Base-by-base conservation (phyloP, 768 basidiomycete genomes). In the Trametes gibbosa region DNA sequence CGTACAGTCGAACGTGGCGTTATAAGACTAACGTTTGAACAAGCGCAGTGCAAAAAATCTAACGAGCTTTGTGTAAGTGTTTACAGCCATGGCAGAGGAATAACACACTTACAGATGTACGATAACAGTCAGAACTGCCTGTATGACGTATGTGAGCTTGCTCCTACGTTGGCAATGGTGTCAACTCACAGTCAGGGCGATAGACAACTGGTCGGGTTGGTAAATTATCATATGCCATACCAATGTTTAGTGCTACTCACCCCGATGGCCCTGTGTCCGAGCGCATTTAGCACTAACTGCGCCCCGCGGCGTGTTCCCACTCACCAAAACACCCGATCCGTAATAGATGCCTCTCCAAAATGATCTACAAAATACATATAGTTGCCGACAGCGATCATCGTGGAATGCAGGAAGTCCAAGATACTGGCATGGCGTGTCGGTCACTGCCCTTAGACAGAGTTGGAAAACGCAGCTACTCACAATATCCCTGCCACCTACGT, bases 41-140 rank as follows among this genome's bases (percentile, higher is more conserved):
- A 70, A 40, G 32, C 69, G 56, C 32, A 65, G 54, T 12, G 59
- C 57, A 54, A 69, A 70, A 59, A 70, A 70, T 17, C 68, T 70
- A 24, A 6, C 3, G 34, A 23, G 8, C 5, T 13, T 24, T 32
- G 7, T 2, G 34, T 42, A 5, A 52, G n/a, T 4, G 35, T n/a
- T 43, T 32, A 35, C 37, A 24, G 24, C 1, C 35, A 40, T 13
- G n/a, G n/a, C n/a, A 5, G 7, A 6, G 37, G 17, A n/a, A 24
- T n/a, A 9, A 23, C 24, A 45, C 35, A 50, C 68, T 53, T 32
- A 69, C 68, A 65, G 57, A 47, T 69, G 68, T 1, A 66, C 66
- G 35, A 59, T 46, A 41, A 68, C 62, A 14, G 65, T 69, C 9
- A 68, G 49, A 17, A 66, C 52, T 1, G 66, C 68, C 68, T 69